Evolutionary conservation across 1,284 basidiomycete species (phyloP), one percentile per base, ranked within the genome.

Genomic region (Irpex sp.): DNA sequence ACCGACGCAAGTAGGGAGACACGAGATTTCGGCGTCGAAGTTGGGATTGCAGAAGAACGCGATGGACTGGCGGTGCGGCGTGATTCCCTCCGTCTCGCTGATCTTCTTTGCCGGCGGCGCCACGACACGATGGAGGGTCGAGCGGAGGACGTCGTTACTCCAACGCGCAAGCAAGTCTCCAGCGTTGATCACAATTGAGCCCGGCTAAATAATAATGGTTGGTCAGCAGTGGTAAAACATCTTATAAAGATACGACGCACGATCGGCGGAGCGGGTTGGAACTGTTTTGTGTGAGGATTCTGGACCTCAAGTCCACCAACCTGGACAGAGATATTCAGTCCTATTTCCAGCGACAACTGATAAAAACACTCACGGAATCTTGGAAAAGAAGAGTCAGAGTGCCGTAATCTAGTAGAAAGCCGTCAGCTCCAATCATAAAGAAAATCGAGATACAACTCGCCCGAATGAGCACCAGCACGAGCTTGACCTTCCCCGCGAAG

Each of bases 31-130:
- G 13, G 89, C 79, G 55, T 82, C 81, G 64, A 85, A 85, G 68
- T 94, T 93, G 5, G 93, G 92, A 69, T 93, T 94, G 78, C 89
- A 92, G 77, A 95, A 95, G 80, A 92, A 94, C 4, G 91, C 93
- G 63, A 95, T 90, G 9, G 89, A 92, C 72, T 93, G 91, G 34
- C 93, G 83, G 2, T 79, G 75, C 0, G 92, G 87, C 0, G 85
- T 91, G 63, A 86, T 75, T 36, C 76, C 77, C 66, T 86, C 84
- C 1, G 76, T 79, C 7, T 81, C 78, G 65, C 73, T 83, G 63
- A 84, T 74, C 63, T 80, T 79, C 68, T 78, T 75, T 2, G 79
- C 79, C 1, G 84, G 79, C 26, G 92, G 92, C 5, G 89, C 86
- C 9, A 94, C 92, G 40, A 94, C 92, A 19, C 90, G 85, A 75